Conservation (phyloP, 2,329 filamentous ascomycete genomes). For the Trichoderma endophyticum region DNA sequence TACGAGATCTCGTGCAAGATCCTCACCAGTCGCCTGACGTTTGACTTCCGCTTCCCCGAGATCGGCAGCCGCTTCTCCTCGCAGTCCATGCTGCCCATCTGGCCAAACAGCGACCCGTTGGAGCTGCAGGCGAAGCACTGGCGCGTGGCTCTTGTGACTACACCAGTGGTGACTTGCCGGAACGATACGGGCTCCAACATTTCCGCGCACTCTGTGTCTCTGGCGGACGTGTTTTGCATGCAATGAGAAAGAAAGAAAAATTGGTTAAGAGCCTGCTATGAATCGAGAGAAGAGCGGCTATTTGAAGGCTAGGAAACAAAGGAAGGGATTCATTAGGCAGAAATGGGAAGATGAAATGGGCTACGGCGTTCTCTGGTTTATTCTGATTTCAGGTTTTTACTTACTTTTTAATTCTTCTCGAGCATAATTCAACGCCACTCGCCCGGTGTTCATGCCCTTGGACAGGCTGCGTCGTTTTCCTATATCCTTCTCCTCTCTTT, state of each 20-base stretch:
- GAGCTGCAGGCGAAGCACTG: conserved; percentile 49
- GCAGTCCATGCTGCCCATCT: conserved; percentile 47
- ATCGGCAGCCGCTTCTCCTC: conserved; percentile 47
- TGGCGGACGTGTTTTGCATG: conserved; percentile 51
- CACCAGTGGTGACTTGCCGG: conserved; percentile 52
- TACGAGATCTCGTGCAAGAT: conserved; percentile 48
- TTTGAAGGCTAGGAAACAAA: background rate
- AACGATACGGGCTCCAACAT: conserved; percentile 49
- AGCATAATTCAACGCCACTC: background rate
- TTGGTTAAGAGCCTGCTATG: no score
- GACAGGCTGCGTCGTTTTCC: background rate
- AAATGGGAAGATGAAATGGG: background rate
- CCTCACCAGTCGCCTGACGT: conserved; percentile 42
- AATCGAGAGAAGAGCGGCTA: background rate
- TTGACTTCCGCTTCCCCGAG: conserved; percentile 50
- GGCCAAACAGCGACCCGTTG: conserved; percentile 39
- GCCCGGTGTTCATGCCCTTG: background rate
- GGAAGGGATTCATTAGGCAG: background rate
- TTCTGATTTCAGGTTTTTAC: background rate
- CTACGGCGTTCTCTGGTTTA: background rate
- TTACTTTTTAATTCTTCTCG: background rate
- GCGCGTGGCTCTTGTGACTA: conserved; percentile 52
- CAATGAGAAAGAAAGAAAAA: conserved; percentile 28
- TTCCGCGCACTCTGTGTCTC: conserved; percentile 42
- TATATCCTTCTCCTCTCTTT: background rate